Base-by-base conservation (phyloP, 192 early-diverging fungal genomes). In the Backusella liffmaniae region DNA sequence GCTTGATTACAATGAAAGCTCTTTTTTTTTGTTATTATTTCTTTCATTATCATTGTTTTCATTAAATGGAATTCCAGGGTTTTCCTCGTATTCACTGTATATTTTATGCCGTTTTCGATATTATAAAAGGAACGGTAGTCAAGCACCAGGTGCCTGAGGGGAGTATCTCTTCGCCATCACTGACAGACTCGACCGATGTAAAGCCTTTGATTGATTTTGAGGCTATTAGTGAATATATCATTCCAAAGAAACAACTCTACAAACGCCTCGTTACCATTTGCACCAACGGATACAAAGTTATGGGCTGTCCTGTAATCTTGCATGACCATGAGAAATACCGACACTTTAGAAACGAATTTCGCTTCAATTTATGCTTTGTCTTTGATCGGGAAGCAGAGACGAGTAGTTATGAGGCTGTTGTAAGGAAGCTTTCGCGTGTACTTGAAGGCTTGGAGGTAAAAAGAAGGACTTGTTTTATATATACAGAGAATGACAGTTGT, bases 341-440 rank as follows among this genome's bases (percentile, higher is more conserved):
- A 56, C 94, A 96, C 73, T 82, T 84, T 67, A 85, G 98, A 26
- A 97, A 96, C 82, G 91, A 88, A 35, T 85, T 97, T 66, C 87
- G 96, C 32, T 99, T 97, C 85, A 99, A 99, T 82, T 85, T 97
- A 62, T 93, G 94, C 71, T 98, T 99, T 90, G 93, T 96, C 13
- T 98, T 99, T 87, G 94, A 96, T 67, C 90, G 88, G 49, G 82
- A 88, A 21, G 95, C 93, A 1, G 91, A 96, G 53, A 94, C 92
- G 34, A 85, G 84, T 36, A 90, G 91, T 46, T 98, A 96, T 71
- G 95, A 96, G 66, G 92, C 95, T 44, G 90, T 98, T 41, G 96
- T 98, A 0, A 82, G 91, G 39, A 96, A 97, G 66, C 87, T 99
- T 53, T 95, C 96, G 0, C 78, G 92, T 6, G 86, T 95, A 32